Conservation (phyloP, 1,284 basidiomycete genomes). For the Cerioporus squamosus region DNA sequence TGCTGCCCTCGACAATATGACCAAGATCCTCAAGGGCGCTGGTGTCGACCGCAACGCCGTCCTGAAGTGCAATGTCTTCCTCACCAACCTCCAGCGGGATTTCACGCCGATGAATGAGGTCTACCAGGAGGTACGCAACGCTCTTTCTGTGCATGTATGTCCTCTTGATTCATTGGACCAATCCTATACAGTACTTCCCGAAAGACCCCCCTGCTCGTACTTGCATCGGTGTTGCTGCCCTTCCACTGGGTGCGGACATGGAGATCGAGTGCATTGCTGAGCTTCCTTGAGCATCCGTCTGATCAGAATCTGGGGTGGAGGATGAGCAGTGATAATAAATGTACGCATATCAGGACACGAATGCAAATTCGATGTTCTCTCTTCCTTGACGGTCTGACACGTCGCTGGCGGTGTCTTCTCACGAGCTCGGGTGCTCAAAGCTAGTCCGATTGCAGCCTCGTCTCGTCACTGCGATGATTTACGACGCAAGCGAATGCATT, state of each 20-base stretch:
- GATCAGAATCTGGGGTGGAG: not conserved
- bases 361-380: no score
- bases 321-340: not conserved
- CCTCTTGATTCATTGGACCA: not conserved
- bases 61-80: constrained; percentile 66
- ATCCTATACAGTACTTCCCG: constrained; percentile 51
- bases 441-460: no score
- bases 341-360: not conserved
- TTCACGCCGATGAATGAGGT: constrained; percentile 58
- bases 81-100: constrained; percentile 55
- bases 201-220: constrained; percentile 58
- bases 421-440: no score
- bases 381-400: no score
- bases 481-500: no score
- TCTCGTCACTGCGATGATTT: no score
- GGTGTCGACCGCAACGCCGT: constrained; percentile 61
- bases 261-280: constrained; percentile 72
- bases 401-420: no score
- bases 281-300: constrained; percentile 29
- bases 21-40: constrained; percentile 59
- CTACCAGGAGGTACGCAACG: constrained; percentile 47
- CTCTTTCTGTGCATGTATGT: no score
- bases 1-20: constrained; percentile 61
- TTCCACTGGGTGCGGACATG: constrained; percentile 64
- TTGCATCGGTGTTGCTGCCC: constrained; percentile 63